Evolutionary conservation across 768 basidiomycete species (phyloP).

Genomic region (Vararia minispora): DNA sequence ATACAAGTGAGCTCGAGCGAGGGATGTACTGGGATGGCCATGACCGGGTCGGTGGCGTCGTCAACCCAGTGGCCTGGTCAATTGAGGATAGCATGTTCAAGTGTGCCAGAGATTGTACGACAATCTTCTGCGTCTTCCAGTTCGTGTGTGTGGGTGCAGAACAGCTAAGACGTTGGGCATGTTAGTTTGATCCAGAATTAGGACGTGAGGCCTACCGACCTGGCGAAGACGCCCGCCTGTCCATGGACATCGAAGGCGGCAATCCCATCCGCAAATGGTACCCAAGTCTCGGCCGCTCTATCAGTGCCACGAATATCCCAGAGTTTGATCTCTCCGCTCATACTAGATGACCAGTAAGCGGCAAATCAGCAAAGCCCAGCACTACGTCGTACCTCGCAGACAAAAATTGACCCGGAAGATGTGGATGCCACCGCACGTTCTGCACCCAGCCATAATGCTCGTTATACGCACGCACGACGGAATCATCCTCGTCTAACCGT

Average conservation of each 20-base stretch:
- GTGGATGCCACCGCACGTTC: slow-evolving; percentile 79
- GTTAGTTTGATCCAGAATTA: neutral
- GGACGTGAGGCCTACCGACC: slow-evolving; percentile 43
- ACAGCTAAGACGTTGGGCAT: slow-evolving; percentile 8
- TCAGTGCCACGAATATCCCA: slow-evolving; percentile 78
- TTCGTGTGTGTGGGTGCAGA: slow-evolving; percentile 48
- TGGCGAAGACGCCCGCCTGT: slow-evolving; percentile 72
- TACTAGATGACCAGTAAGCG: slow-evolving; percentile 29
- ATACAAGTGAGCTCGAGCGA: slow-evolving; percentile 51
- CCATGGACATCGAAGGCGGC: slow-evolving; percentile 83
- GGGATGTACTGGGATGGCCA: slow-evolving; percentile 51
- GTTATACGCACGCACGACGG: slow-evolving; percentile 67
- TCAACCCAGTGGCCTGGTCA: slow-evolving; percentile 43
- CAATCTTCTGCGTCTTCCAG: slow-evolving; percentile 57
- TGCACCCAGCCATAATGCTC: slow-evolving; percentile 83
- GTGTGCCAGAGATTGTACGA: slow-evolving; percentile 45
- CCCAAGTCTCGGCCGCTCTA: slow-evolving; percentile 47
- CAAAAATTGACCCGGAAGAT: slow-evolving; percentile 54
- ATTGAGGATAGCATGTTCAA: slow-evolving; percentile 31
- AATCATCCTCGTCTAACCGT: slow-evolving; percentile 72
- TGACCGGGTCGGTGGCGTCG: slow-evolving; percentile 40
- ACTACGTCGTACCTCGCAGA: slow-evolving; percentile 65
- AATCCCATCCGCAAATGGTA: slow-evolving; percentile 59
- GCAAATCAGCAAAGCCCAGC: neutral
- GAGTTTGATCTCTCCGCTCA: slow-evolving; percentile 82